phyloP scores from a whole-genome alignment of 2,329 filamentous ascomycete genomes.

The Fusarium torreyae region DNA sequence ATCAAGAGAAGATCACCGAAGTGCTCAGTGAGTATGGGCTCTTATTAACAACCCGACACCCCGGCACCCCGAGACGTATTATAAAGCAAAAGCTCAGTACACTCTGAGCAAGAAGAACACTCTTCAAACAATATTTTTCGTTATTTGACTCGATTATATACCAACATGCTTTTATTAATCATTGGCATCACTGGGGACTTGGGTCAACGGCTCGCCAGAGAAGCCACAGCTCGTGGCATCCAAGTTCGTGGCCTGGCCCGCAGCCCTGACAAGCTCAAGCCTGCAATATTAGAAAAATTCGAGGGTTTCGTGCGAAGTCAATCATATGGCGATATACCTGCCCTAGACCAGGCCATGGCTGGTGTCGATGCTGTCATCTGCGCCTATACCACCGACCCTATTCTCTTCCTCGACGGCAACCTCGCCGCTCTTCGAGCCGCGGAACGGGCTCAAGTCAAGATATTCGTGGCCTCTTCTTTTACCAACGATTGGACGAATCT shows the following conservation, averaged over 20 bases:
- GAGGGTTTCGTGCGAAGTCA: neutral
- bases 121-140: no score
- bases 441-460: conserved; percentile 21
- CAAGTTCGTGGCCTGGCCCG: conserved; percentile 11
- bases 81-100: no score
- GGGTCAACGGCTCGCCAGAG: conserved; percentile 11
- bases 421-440: conserved; percentile 7
- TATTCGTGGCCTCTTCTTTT: conserved; percentile 17
- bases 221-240: neutral
- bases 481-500: conserved; percentile 24
- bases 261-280: neutral
- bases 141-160: no score
- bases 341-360: neutral
- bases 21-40: no score
- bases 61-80: no score
- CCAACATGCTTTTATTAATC: conserved; percentile 7
- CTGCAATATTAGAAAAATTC: neutral
- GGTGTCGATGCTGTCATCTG: conserved; percentile 12
- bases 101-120: no score
- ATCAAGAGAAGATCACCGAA: no score
- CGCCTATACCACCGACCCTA: conserved; percentile 5
- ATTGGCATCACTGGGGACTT: conserved; percentile 23
- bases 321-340: neutral
- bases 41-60: no score
- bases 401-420: conserved; percentile 9